Base-by-base conservation (phyloP, 2,329 filamentous ascomycete genomes). In the Sclerotinia spermophila region DNA sequence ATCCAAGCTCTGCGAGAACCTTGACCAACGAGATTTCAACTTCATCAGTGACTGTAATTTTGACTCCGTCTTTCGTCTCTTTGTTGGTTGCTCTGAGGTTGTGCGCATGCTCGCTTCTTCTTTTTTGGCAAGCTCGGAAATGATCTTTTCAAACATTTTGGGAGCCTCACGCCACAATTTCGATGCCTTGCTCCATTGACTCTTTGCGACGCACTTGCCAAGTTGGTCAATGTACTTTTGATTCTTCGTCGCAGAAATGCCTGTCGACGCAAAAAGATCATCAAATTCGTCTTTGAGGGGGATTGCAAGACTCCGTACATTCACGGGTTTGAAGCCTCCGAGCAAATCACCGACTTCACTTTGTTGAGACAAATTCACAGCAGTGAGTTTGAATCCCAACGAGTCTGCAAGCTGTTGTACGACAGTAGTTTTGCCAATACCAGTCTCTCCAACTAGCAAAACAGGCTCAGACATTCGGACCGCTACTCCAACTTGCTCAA, bases 361-460 rank as follows among this genome's bases (percentile, higher is more conserved):
- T 80, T 99, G 96, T 79, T 99, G 96, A 0, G 96, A 99, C 79
- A 99, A 81, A 78, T 99, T 99, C 78, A 99, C 94, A 3, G 94
- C 93, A 0, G 94, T 92, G 19, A 99, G 86, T 76, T 93, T 96
- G 78, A 94, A 92, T 1, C 94, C 93, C 40, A 97, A 85, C 5
- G 91, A 87, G 71, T 92, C 90, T 0, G 96, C 94, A 70, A 99
- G 84, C 78, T 97, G 94, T 80, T 99, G 96, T 21, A 99, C 90
- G 38, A 96, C 92, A 0, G 96, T 97, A 0, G 96, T 99, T 82
- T 99, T 99, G 77, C 96, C 96, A 66, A 97, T 97, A 83, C 96
- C 96, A 11, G 96, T 99, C 82, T 99, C 96, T 78, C 96, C 96
- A n/a, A 99, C 96, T 40, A 99, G 87, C 27, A 99, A 83, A 1